Evolutionary conservation across 805 yeast species (phyloP), one percentile per base, ranked within the genome.

Genomic region (Ogataea sp.): DNA sequence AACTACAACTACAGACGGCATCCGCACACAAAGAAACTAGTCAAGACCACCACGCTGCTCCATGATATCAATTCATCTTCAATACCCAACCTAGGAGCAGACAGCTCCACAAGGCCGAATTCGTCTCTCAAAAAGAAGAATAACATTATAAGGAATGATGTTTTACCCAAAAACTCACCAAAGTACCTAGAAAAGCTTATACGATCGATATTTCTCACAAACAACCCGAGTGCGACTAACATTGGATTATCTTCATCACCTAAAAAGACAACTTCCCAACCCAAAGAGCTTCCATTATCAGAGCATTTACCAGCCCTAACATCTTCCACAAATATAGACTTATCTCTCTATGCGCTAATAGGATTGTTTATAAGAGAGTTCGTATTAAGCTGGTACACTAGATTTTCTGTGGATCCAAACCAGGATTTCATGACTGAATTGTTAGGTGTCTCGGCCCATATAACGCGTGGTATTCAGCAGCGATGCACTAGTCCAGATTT

Each of bases 351-450:
- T 45, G 64, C 72, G 1, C 45, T 76, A 4, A 42, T 72, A 4
- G 74, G 75, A 0, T 53, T 75, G 13, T 49, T 75, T 4, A 40
- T 73, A 32, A 61, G 66, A 20, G 69, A 68, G 38, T 76, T 75
- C 45, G 62, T 75, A 3, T 56, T 62, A 17, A 51, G 61, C 9
- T 72, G 78, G 75, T 73, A 74, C 51, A 49, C 49, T 20, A 44
- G 50, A 16, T 49, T 71, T 6, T 57, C 73, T 1, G 35, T 48
- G 18, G 54, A 51, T 30, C 66, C 61, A 34, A 70, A 68, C 37
- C 58, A 61, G 2, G 66, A 68, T 35, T 64, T 76, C 38, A 46
- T 59, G 9, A 46, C 40, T 16, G 79, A 73, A 39, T 41, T 73
- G 1, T 51, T 67, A 1, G 56, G 54, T 17, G 51, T 65, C 1